phyloP scores from a whole-genome alignment of 164 flowering plant genomes.

The Cinnamomum chago region DNA sequence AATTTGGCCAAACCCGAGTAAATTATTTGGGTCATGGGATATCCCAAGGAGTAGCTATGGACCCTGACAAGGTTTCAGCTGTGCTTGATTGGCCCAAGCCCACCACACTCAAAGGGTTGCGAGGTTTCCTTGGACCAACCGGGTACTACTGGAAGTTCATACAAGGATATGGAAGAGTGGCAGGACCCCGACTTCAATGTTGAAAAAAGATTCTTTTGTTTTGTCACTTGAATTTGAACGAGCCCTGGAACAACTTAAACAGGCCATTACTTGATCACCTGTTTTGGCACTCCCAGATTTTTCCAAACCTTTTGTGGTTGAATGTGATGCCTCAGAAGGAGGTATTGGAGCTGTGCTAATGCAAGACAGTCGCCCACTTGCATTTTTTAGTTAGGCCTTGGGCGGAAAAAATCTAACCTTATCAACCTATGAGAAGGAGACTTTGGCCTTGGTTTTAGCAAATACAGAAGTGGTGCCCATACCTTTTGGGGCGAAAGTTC shows the following conservation, averaged over 20 bases:
- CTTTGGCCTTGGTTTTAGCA: no score
- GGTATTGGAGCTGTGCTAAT: no score
- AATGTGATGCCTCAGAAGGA: no score
- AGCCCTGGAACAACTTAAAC: neutral
- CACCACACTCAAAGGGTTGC: neutral
- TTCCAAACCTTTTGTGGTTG: no score
- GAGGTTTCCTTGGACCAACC: neutral
- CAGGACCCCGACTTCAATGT: neutral
- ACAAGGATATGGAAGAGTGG: neutral
- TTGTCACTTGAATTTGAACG: neutral
- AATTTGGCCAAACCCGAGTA: neutral
- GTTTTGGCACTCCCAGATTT: no score
- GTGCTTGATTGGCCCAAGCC: slow-evolving; percentile 2
- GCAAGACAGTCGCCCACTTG: no score
- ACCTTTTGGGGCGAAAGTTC: no score
- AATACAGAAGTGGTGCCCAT: no score
- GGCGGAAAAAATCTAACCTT: no score
- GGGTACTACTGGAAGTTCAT: neutral
- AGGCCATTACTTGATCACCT: neutral
- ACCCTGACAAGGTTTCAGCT: neutral
- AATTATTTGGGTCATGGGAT: neutral
- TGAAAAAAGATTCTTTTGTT: neutral
- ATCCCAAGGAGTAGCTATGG: neutral
- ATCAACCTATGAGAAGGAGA: no score
- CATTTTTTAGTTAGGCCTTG: no score